Evolutionary conservation across 176 grass and related monocot genomes (phyloP).

Genomic region (bread wheat (Triticum aestivum)): DNA sequence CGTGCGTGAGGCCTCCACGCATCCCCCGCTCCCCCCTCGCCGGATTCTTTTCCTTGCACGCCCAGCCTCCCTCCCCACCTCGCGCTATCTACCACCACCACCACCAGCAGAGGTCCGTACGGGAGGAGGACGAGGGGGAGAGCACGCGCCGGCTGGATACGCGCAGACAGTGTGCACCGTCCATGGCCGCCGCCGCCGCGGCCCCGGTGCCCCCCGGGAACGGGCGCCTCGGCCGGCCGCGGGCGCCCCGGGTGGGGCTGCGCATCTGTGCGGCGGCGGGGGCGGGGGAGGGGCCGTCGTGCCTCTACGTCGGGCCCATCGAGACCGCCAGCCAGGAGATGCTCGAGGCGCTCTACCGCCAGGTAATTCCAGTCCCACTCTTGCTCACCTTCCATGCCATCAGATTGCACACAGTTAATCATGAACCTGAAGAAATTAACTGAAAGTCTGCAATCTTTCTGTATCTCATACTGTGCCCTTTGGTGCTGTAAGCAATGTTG

Average conservation of each 20-base stretch:
- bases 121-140: neutral
- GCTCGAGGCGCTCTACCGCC: conserved; percentile 90
- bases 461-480: no score
- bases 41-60: neutral
- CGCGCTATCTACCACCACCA: neutral
- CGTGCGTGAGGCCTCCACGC: conserved; percentile 19
- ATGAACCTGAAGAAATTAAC: no score
- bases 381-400: neutral
- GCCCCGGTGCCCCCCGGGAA: conserved; percentile 25
- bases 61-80: neutral
- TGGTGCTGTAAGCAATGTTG: no score
- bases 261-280: conserved; percentile 5
- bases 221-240: conserved; percentile 31
- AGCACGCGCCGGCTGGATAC: no score
- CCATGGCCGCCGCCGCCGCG: neutral
- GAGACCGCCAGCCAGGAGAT: conserved; percentile 94
- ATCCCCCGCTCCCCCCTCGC: neutral
- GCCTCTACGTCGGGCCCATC: conserved; percentile 89
- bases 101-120: neutral
- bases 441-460: no score
- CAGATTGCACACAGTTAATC: neutral
- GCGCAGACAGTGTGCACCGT: no score
- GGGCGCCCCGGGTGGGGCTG: conserved; percentile 16
- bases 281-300: conserved; percentile 67
- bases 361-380: conserved; percentile 3